A percentile compares a stretch with the other conserved stretches of the same genome.
phyloP scores from a whole-genome alignment of 2,329 filamentous ascomycete species.

The Dothiorella sarmentorum region DNA sequence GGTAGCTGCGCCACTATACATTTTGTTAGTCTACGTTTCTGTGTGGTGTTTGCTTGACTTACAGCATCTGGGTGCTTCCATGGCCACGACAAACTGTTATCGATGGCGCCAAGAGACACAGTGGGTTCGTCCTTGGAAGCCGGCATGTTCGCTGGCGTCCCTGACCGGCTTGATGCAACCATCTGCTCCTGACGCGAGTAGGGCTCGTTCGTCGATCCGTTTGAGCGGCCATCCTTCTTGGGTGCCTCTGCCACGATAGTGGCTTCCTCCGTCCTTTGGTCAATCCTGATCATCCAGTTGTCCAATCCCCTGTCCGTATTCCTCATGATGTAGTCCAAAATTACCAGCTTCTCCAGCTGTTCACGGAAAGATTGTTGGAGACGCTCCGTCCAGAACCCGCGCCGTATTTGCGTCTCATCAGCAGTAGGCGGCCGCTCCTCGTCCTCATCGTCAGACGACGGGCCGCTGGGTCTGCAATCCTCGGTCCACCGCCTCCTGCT shows the following conservation, averaged over 20 bases:
- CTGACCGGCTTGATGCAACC: slow-evolving; percentile 63
- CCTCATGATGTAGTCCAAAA: slow-evolving; percentile 97
- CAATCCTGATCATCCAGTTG: slow-evolving; percentile 99
- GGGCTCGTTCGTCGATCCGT: slow-evolving; percentile 48
- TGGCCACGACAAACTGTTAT: slow-evolving; percentile 97
- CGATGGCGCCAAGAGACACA: slow-evolving; percentile 85
- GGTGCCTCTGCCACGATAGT: slow-evolving; percentile 84
- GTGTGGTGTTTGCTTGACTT: slow-evolving; percentile 42
- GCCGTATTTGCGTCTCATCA: slow-evolving; percentile 39
- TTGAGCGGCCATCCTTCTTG: slow-evolving; percentile 52
- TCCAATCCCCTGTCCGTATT: slow-evolving; percentile 96
- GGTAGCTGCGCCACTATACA: slow-evolving; percentile 76
- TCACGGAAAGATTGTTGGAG: slow-evolving; percentile 91
- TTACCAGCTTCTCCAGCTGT: slow-evolving; percentile 93
- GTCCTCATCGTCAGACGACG: slow-evolving; percentile 61
- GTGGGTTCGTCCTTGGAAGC: slow-evolving; percentile 44
- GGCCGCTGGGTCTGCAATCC: slow-evolving; percentile 68
- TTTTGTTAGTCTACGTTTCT: slow-evolving; percentile 24
- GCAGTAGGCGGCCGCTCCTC: slow-evolving; percentile 43
- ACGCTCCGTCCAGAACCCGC: slow-evolving; percentile 80
- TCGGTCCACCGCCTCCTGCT: slow-evolving; percentile 71
- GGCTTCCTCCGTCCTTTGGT: slow-evolving; percentile 77
- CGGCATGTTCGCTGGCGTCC: slow-evolving; percentile 52
- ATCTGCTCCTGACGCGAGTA: slow-evolving; percentile 82
- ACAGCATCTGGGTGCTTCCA: slow-evolving; percentile 97